Percentiles rank a stretch among this genome's conserved stretches.
Evolutionary conservation across 495 filamentous ascomycete genomes (phyloP).

Genomic region (Neurospora africana): DNA sequence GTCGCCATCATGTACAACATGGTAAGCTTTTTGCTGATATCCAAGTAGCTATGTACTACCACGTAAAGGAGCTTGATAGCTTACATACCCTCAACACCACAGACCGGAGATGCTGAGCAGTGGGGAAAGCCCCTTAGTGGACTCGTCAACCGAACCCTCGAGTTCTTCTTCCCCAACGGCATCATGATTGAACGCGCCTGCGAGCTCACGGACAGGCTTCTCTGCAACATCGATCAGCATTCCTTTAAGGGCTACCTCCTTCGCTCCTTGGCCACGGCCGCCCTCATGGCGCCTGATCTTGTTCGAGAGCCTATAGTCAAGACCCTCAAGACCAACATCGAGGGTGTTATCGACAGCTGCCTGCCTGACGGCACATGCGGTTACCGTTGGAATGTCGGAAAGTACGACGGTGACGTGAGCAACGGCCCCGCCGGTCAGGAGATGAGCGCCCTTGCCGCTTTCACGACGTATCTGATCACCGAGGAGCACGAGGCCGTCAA

Average conservation of each 20-base stretch:
- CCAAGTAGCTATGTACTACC: not conserved
- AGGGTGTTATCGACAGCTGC: slow-evolving; percentile 58
- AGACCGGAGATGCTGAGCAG: slow-evolving; percentile 37
- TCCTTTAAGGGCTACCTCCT: slow-evolving; percentile 86
- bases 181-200: slow-evolving; percentile 59
- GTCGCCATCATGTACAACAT: slow-evolving; percentile 61
- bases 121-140: slow-evolving; percentile 45
- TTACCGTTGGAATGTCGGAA: slow-evolving; percentile 41
- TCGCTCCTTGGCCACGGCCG: slow-evolving; percentile 62
- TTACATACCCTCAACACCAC: slow-evolving; percentile 2
- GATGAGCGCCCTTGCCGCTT: slow-evolving; percentile 56
- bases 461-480: slow-evolving; percentile 41
- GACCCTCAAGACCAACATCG: slow-evolving; percentile 52
- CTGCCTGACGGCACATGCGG: slow-evolving; percentile 56
- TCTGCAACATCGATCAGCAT: slow-evolving; percentile 64
- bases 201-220: slow-evolving; percentile 34
- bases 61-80: not conserved
- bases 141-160: slow-evolving; percentile 40
- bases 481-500: slow-evolving; percentile 9
- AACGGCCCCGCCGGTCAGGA: slow-evolving; percentile 48
- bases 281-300: slow-evolving; percentile 56
- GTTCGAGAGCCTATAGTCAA: slow-evolving; percentile 49
- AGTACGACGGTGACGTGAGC: slow-evolving; percentile 44
- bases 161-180: slow-evolving; percentile 42
- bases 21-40: slow-evolving; percentile 24